Percentiles rank a stretch among this genome's conserved stretches.
Conservation (phyloP, 2,329 filamentous ascomycete genomes). For the Neoscytalidium dimidiatum region DNA sequence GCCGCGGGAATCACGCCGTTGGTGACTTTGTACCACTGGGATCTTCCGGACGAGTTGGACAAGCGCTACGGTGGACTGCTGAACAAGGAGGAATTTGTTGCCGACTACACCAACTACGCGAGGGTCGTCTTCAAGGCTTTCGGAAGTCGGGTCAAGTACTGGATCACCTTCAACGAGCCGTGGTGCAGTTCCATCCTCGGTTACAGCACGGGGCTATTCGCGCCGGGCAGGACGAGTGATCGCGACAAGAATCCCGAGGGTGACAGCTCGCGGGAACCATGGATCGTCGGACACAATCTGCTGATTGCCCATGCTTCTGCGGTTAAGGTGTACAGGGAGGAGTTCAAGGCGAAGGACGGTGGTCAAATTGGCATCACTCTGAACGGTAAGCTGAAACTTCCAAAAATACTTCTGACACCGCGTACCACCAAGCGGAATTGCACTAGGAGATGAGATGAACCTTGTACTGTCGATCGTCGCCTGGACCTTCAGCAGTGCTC, state of each 20-base stretch:
- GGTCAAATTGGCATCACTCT: slow-evolving; percentile 86
- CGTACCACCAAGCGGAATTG: slow-evolving; percentile 1
- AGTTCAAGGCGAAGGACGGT: slow-evolving; percentile 71
- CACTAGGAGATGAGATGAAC: slow-evolving; percentile 5
- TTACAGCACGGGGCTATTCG: slow-evolving; percentile 75
- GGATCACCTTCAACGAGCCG: slow-evolving; percentile 91
- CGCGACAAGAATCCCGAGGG: slow-evolving; percentile 69
- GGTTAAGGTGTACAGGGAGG: slow-evolving; percentile 79
- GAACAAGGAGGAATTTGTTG: slow-evolving; percentile 78
- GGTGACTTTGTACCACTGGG: slow-evolving; percentile 46
- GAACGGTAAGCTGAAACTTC: slow-evolving; percentile 59
- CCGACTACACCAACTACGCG: slow-evolving; percentile 79
- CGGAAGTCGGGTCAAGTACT: slow-evolving; percentile 74
- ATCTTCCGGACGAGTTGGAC: slow-evolving; percentile 64
- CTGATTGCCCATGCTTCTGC: slow-evolving; percentile 78
- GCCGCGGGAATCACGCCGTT: slow-evolving; percentile 38
- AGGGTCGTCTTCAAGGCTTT: slow-evolving; percentile 74
- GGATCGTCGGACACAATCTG: slow-evolving; percentile 80
- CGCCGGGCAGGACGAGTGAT: slow-evolving; percentile 80
- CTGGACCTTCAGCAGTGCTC: neutral
- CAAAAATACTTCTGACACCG: slow-evolving; percentile 3
- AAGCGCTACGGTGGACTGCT: slow-evolving; percentile 80
- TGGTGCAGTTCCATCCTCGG: slow-evolving; percentile 83
- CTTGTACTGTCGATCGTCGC: slow-evolving; percentile 12
- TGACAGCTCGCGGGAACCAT: slow-evolving; percentile 75